Evolutionary conservation across 1,139 yeast species (phyloP), one percentile per base, ranked within the genome.

Genomic region (Saccharomycopsis hybrid): DNA sequence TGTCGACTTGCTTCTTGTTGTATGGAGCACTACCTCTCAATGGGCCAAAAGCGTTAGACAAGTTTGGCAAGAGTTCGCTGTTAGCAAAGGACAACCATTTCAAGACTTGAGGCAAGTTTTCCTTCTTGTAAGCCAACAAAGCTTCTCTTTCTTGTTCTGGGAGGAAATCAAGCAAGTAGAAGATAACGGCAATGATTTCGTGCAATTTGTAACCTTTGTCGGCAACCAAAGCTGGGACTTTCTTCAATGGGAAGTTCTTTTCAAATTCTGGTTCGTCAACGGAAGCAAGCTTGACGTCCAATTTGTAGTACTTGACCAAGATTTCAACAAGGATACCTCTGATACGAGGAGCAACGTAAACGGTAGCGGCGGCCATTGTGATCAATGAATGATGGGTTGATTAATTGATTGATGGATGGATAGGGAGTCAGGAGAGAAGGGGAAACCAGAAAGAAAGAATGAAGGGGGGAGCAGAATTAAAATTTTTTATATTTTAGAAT

Each of bases 11-110:
- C 75, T 84, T 85, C 81, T 88, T 88, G 85, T 86, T 85, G 85
- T 80, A 90, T 58, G 85, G 82, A 42, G 57, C 65, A 48, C 65
- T 67, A 57, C 86, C 83, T 42, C 65, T 56, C 49, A 78, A 60
- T 57, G 82, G 79, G 53, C 60, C 58, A 59, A 68, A 65, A 37
- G 66, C 66, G 35, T 54, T 58, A 43, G 69, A 70, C 52, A 75
- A 60, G 54, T 71, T 60, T 47, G 71, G 63, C 63, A 84, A 64
- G 56, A 85, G 63, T 62, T 89, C 97, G 60, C 78, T 66, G 76
- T 85, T 88, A 66, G 80, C 74, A 58, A 85, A 72, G n/a, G 96
- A 87, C 66, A 83, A 64, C 95, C 95, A 90, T 69, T 75, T 80
- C 61, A 89, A 68, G 62, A 89, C 73, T 64, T 74, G 74, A 58